phyloP scores from a whole-genome alignment of 2,329 filamentous ascomycete genomes.

The Chrysoporthe cubensis region DNA sequence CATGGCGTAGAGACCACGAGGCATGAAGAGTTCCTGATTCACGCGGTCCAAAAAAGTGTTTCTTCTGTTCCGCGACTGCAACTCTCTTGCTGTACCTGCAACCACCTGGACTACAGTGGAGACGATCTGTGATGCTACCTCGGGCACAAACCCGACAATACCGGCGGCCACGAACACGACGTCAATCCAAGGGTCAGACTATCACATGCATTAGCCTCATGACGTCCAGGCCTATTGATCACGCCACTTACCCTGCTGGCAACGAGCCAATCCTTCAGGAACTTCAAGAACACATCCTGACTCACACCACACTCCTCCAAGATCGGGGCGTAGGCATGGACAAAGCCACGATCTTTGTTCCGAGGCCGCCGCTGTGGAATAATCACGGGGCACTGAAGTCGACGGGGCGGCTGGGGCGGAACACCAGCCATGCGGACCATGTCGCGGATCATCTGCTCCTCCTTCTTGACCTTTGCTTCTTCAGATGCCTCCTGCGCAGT shows the following conservation, averaged over 20 bases:
- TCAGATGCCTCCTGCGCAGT: conserved; percentile 19
- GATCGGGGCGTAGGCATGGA: conserved; percentile 44
- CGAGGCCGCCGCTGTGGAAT: conserved; percentile 44
- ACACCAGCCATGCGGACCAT: conserved; percentile 32
- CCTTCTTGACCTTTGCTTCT: conserved; percentile 30
- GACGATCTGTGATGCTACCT: conserved; percentile 37
- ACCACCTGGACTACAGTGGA: conserved; percentile 33
- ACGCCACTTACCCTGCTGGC: conserved; percentile 29
- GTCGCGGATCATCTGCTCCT: conserved; percentile 29
- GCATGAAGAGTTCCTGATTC: conserved; percentile 39
- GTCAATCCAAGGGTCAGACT: conserved; percentile 32
- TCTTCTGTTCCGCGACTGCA: conserved; percentile 35
- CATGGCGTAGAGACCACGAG: conserved; percentile 37
- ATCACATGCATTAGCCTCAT: neutral
- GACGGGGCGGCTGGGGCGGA: conserved; percentile 21
- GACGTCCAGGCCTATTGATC: neutral
- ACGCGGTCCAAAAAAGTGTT: conserved; percentile 37
- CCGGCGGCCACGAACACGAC: conserved; percentile 32
- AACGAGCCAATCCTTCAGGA: conserved; percentile 39
- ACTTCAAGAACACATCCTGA: conserved; percentile 42
- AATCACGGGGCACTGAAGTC: conserved; percentile 41
- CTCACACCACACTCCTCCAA: conserved; percentile 40
- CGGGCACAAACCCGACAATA: conserved; percentile 36
- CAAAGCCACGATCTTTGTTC: conserved; percentile 41
- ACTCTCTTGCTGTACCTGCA: conserved; percentile 34